These are phyloP conservation scores for Brassica incana DNA, from an alignment of 345 rosid genomes.

Conservation along the genomic window DNA sequence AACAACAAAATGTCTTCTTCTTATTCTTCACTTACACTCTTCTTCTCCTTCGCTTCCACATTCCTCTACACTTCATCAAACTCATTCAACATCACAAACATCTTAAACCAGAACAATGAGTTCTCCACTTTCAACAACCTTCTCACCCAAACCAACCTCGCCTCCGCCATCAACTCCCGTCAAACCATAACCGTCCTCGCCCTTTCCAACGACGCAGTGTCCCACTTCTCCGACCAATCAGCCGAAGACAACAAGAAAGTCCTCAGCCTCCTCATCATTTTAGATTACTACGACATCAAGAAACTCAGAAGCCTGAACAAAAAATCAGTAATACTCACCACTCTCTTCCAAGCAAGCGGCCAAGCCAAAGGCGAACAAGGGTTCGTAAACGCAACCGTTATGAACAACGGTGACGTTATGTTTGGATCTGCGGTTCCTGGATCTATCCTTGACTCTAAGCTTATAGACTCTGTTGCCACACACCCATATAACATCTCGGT, in stretches of 20 bases:
- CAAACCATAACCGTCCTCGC: slow-evolving; percentile 69
- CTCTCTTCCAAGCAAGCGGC: slow-evolving; percentile 85
- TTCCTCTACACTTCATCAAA: slow-evolving; percentile 30
- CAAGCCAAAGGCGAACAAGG: slow-evolving; percentile 69
- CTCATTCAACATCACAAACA: slow-evolving; percentile 70
- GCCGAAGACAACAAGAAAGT: slow-evolving; percentile 54
- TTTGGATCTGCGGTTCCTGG: slow-evolving; percentile 73
- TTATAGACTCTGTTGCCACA: slow-evolving; percentile 57
- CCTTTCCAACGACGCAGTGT: slow-evolving; percentile 63
- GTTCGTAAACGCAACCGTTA: slow-evolving; percentile 71
- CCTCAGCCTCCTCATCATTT: slow-evolving; percentile 65
- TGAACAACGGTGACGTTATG: slow-evolving; percentile 62
- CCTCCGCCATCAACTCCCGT: slow-evolving; percentile 76
- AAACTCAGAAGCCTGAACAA: slow-evolving; percentile 69
- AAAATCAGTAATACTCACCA: slow-evolving; percentile 61
- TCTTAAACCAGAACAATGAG: slow-evolving; percentile 54
- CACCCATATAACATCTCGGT: slow-evolving; percentile 71
- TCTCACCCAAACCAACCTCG: slow-evolving; percentile 64
- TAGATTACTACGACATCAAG: slow-evolving; percentile 68
- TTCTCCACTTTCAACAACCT: slow-evolving; percentile 65
- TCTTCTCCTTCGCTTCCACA: slow-evolving; percentile 29
- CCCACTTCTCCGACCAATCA: slow-evolving; percentile 51
- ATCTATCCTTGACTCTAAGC: slow-evolving; percentile 56
- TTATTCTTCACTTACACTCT: slow-evolving; percentile 18
- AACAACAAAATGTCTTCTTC: slow-evolving; percentile 23